A percentile compares a stretch with the other conserved stretches of the same genome.
Conservation (phyloP, 345 rosid genomes). For the Bretschneidera sinensis region DNA sequence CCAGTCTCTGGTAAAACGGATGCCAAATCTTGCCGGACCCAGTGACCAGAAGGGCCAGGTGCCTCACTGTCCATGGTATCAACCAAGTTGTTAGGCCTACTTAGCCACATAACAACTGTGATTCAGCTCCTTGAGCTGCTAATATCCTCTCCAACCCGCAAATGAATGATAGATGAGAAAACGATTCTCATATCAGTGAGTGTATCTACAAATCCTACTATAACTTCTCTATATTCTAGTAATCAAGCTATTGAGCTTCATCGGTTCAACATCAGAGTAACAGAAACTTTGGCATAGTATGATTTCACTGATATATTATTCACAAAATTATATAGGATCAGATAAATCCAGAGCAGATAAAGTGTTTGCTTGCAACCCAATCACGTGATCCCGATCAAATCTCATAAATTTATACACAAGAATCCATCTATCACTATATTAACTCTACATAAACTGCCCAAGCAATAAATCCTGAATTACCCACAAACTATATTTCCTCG, state of each 20-base stretch:
- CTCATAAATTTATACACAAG: constrained; percentile 10
- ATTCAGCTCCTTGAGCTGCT: constrained; percentile 13
- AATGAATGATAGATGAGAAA: constrained; percentile 3
- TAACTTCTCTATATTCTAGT: not conserved
- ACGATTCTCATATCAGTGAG: constrained; percentile 11
- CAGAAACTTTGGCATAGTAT: not conserved
- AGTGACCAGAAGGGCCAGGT: constrained; percentile 27
- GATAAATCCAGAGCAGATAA: not conserved
- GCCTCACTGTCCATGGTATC: constrained; percentile 26
- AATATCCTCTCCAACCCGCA: constrained; percentile 11
- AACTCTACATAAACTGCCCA: not conserved
- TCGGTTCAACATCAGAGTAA: not conserved
- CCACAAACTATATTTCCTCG: not conserved
- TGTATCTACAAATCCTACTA: constrained; percentile 2
- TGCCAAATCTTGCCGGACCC: constrained; percentile 28
- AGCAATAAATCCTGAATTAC: constrained; percentile 1
- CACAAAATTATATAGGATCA: not conserved
- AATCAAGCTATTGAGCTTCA: not conserved
- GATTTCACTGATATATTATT: not conserved
- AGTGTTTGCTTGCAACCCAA: not conserved
- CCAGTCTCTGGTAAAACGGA: constrained; percentile 21
- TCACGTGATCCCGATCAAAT: constrained; percentile 13
- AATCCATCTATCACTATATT: too few relatives aligned
- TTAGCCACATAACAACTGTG: constrained; percentile 13
- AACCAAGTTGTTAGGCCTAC: constrained; percentile 13